Evolutionary conservation across 2,329 filamentous ascomycete species (phyloP).

Genomic region (Macrophomina tecta): DNA sequence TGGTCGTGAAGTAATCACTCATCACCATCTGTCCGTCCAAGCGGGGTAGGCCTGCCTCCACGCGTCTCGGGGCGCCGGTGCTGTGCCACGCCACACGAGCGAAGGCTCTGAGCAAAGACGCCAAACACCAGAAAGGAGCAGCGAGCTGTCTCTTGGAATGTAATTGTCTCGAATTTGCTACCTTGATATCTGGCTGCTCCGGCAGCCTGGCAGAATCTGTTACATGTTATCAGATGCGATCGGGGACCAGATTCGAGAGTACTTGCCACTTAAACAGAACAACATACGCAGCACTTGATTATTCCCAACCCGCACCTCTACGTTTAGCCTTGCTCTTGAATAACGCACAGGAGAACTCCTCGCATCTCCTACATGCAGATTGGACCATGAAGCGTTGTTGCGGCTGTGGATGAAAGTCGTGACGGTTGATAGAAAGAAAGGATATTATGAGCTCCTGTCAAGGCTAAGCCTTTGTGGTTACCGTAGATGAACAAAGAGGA

Average conservation of each 20-base stretch:
- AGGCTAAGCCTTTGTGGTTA: too few species aligned
- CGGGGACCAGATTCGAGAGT: background rate
- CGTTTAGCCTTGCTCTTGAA: conserved; percentile 11
- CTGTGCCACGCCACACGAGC: conserved; percentile 15
- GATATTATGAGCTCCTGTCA: too few species aligned
- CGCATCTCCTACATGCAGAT: background rate
- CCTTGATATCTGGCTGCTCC: conserved; percentile 5
- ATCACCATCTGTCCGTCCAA: conserved; percentile 10
- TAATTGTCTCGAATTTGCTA: conserved; percentile 16
- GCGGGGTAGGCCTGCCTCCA: conserved; percentile 19
- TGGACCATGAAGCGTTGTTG: background rate
- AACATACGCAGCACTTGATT: background rate
- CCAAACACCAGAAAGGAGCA: background rate
- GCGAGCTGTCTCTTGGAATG: background rate
- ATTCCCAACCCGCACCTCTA: background rate
- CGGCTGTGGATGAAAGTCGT: background rate
- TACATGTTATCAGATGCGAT: conserved; percentile 19
- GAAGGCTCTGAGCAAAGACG: background rate
- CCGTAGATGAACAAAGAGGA: too few species aligned
- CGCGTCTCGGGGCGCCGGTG: conserved; percentile 3
- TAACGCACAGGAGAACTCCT: background rate
- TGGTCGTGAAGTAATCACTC: background rate
- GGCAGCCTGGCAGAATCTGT: background rate
- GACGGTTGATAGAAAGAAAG: background rate
- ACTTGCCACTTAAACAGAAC: conserved; percentile 6